Evolutionary conservation across 805 yeast species (phyloP), one percentile per base, ranked within the genome.

Genomic region (Wickerhamomyces ciferrii): DNA sequence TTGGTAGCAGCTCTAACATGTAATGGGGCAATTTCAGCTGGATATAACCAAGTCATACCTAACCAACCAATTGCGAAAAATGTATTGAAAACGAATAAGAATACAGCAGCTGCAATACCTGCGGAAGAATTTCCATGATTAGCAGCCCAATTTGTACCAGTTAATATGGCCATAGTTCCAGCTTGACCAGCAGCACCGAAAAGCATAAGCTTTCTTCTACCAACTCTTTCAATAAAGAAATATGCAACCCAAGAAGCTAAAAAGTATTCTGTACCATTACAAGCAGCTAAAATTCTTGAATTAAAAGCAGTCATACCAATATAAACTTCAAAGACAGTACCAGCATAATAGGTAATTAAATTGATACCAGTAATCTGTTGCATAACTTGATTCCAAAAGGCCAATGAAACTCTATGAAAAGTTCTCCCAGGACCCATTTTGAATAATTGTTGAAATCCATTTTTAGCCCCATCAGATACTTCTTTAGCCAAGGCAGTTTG

Each of bases 61-160:
- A 80, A 70, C 50, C 74, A 70, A 13, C 82, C 68, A 50, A 75
- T 61, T 39, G 78, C 86, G 56, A 80, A 81, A 61, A 77, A 37
- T 5, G 39, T 37, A 13, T 37, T 37, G 67, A 76, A 79, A 46
- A 75, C 66, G 58, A 75, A 79, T 43, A 79, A 66, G 56, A 83
- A 82, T 13, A 81, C 77, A 11, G 86, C 87, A 17, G 87, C 87
- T 56, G 82, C 87, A 58, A 78, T 74, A 48, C 74, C 79, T 61
- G 71, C 74, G 32, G 62, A 55, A 27, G 65, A 68, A 37, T 37
- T 37, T 39, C 68, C 66, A 23, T 65, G 52, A 45, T 71, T 67
- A 50, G 75, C 67, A 52, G 79, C 68, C 25, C 72, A 78, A 48
- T 75, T 75, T 27, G 82, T 70, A 42, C 77, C 74, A 24, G 72